Evolutionary conservation across 2,329 filamentous ascomycete species (phyloP).

Genomic region (Colletotrichum sidae): DNA sequence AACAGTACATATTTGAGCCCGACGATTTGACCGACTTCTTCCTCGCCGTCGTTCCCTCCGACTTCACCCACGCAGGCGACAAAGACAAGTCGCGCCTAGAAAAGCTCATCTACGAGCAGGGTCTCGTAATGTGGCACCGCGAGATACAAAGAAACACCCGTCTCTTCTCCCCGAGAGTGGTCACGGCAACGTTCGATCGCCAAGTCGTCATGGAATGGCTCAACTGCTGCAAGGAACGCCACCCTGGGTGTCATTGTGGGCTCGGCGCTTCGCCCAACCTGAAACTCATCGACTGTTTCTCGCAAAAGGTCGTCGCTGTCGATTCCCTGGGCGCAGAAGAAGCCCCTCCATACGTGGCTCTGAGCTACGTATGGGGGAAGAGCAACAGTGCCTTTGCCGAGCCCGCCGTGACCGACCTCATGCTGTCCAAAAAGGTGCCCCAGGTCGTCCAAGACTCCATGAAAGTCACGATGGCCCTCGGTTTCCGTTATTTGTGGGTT

Average conservation of each 20-base stretch:
- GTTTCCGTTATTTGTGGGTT: constrained; percentile 43
- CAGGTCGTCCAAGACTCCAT: constrained; percentile 37
- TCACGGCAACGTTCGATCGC: constrained; percentile 11
- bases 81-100: constrained; percentile 16
- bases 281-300: constrained; percentile 19
- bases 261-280: constrained; percentile 12
- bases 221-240: constrained; percentile 12
- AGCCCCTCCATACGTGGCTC: constrained; percentile 17
- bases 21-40: constrained; percentile 23
- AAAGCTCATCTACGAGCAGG: constrained; percentile 6
- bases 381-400: constrained; percentile 12
- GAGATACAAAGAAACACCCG: constrained; percentile 11
- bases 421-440: constrained; percentile 1
- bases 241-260: constrained; percentile 8
- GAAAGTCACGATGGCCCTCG: constrained; percentile 38
- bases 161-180: constrained; percentile 13
- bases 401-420: background rate
- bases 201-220: constrained; percentile 16
- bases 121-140: constrained; percentile 22
- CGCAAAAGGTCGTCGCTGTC: constrained; percentile 6
- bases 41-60: constrained; percentile 17
- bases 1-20: constrained; percentile 6
- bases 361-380: constrained; percentile 23
- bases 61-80: constrained; percentile 21
- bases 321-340: constrained; percentile 1